A percentile compares a stretch with the other conserved stretches of the same genome.
Conservation (phyloP, 139 green algal species). For the Klebsormidium nitens region DNA sequence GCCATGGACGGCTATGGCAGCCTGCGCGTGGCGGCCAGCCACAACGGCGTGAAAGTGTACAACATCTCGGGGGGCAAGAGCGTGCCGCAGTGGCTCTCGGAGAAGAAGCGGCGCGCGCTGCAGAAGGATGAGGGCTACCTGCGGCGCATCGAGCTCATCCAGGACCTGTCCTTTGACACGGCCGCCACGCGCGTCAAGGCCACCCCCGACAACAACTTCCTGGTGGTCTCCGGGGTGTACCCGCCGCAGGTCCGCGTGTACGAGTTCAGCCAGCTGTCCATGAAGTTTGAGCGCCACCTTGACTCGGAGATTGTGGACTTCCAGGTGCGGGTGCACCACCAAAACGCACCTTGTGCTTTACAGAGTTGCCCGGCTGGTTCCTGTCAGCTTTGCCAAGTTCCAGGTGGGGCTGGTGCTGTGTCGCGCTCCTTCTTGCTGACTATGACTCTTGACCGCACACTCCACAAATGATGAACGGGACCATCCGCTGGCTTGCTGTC, state of each 20-base stretch:
- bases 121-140: slow-evolving; percentile 65
- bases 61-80: slow-evolving; percentile 77
- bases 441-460: too few species aligned
- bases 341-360: neutral
- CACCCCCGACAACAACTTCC: slow-evolving; percentile 76
- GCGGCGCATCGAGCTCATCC: slow-evolving; percentile 78
- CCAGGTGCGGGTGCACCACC: slow-evolving; percentile 43
- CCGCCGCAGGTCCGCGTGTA: slow-evolving; percentile 64
- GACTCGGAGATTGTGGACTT: slow-evolving; percentile 93
- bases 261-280: slow-evolving; percentile 84
- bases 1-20: slow-evolving; percentile 13
- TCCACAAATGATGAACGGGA: too few species aligned
- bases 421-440: too few species aligned
- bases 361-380: too few species aligned
- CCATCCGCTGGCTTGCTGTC: too few species aligned
- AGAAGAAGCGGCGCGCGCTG: slow-evolving; percentile 76
- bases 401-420: too few species aligned
- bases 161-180: slow-evolving; percentile 67
- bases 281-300: slow-evolving; percentile 95
- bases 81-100: slow-evolving; percentile 80
- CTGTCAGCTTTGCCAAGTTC: too few species aligned
- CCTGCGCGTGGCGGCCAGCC: slow-evolving; percentile 72
- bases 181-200: slow-evolving; percentile 79
- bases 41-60: slow-evolving; percentile 96
- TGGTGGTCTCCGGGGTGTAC: slow-evolving; percentile 52